phyloP scores from a whole-genome alignment of 2,329 filamentous ascomycete species.

The Penicillium frequentans region DNA sequence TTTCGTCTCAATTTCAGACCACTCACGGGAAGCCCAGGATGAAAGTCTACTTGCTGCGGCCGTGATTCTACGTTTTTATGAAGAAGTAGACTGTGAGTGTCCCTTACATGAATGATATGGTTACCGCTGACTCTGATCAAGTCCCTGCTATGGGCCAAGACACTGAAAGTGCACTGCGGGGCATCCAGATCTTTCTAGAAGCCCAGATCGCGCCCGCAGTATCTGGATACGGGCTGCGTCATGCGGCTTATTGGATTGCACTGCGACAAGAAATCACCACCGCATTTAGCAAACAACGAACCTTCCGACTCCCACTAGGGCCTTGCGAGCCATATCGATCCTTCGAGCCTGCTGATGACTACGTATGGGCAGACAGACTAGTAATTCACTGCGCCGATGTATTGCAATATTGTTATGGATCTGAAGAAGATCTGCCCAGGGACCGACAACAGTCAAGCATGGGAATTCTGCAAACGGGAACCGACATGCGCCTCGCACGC shows the following conservation, averaged over 20 bases:
- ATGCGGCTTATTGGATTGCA: conserved; percentile 50
- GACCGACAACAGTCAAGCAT: conserved; percentile 11
- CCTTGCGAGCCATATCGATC: conserved; percentile 39
- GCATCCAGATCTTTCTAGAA: conserved; percentile 36
- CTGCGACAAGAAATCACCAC: conserved; percentile 53
- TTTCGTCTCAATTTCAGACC: conserved; percentile 42
- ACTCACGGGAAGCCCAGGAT: conserved; percentile 30
- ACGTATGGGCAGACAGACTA: conserved; percentile 50
- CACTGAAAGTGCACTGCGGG: conserved; percentile 19
- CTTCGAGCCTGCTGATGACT: conserved; percentile 33
- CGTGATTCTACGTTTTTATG: conserved; percentile 45
- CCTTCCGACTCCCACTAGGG: conserved; percentile 39
- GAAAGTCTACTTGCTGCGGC: conserved; percentile 45
- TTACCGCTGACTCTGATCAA: background rate
- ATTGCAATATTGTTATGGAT: conserved; percentile 60
- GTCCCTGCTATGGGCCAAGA: conserved; percentile 20
- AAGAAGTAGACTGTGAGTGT: conserved; percentile 40
- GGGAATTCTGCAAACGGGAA: conserved; percentile 14
- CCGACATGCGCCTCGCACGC: conserved; percentile 14
- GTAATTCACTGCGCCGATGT: conserved; percentile 65
- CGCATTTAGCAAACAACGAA: conserved; percentile 42
- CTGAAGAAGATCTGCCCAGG: conserved; percentile 9
- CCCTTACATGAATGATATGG: background rate
- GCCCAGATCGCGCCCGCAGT: conserved; percentile 22
- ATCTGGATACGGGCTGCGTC: conserved; percentile 35